A percentile compares a stretch with the other conserved stretches of the same genome.
Evolutionary conservation across 1,139 yeast species (phyloP).

Genomic region (Geotrichum bryndzae): DNA sequence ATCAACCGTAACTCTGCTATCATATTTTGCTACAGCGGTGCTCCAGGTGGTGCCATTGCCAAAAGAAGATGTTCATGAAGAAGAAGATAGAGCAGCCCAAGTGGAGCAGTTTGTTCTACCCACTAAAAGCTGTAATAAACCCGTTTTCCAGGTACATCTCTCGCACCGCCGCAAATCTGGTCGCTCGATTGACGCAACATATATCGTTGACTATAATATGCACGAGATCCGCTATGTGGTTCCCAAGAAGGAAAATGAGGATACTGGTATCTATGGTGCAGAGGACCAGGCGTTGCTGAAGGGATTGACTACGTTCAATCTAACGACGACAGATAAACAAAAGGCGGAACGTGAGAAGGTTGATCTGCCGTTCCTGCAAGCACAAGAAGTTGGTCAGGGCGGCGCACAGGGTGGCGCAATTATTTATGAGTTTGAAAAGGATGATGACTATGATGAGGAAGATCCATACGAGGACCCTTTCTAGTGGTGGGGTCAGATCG

Average conservation of each 20-base stretch:
- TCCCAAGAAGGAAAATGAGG: constrained; percentile 31
- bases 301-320: constrained; percentile 79
- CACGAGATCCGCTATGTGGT: constrained; percentile 48
- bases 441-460: constrained; percentile 91
- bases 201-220: constrained; percentile 44
- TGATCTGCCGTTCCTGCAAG: constrained; percentile 81
- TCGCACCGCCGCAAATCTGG: constrained; percentile 81
- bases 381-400: constrained; percentile 71
- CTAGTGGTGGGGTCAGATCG: constrained; percentile 30
- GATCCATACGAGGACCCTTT: constrained; percentile 97
- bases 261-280: constrained; percentile 26
- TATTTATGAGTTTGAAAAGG: constrained; percentile 80
- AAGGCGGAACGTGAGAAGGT: constrained; percentile 75
- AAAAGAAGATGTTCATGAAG: constrained; percentile 32
- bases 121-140: constrained; percentile 42
- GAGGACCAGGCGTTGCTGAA: constrained; percentile 43
- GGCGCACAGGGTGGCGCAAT: constrained; percentile 65
- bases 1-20: constrained; percentile 43
- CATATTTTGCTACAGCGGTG: constrained; percentile 67
- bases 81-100: constrained; percentile 46
- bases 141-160: constrained; percentile 45
- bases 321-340: constrained; percentile 69
- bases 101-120: constrained; percentile 47
- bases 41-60: constrained; percentile 49
- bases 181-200: constrained; percentile 56